Percentiles rank a stretch among this genome's conserved stretches.
Evolutionary conservation across 1,284 basidiomycete species (phyloP).

Genomic region (Flammula alnicola): DNA sequence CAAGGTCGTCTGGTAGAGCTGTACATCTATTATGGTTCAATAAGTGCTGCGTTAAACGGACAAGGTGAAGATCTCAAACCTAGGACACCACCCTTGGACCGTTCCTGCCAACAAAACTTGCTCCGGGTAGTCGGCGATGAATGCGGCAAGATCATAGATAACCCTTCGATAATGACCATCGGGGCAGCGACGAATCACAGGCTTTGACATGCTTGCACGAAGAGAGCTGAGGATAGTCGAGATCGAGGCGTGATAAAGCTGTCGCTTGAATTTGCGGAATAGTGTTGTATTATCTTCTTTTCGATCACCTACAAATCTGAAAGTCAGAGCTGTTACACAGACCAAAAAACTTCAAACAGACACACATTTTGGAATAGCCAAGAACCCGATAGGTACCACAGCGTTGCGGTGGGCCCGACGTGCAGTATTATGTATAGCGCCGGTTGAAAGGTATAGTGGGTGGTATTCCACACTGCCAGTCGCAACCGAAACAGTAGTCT

Average conservation of each 20-base stretch:
- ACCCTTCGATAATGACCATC: slow-evolving; percentile 34
- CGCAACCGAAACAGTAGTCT: too few relatives aligned
- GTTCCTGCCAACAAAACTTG: slow-evolving; percentile 35
- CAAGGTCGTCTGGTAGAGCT: slow-evolving; percentile 25
- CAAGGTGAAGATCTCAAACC: slow-evolving; percentile 30
- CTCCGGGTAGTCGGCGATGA: slow-evolving; percentile 43
- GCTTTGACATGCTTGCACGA: slow-evolving; percentile 24
- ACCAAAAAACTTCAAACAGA: too few relatives aligned
- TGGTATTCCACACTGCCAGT: too few relatives aligned
- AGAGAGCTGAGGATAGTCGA: slow-evolving; percentile 23
- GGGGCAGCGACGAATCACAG: slow-evolving; percentile 27
- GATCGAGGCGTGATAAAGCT: slow-evolving; percentile 33
- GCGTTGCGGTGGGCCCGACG: too few relatives aligned
- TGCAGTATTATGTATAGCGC: too few relatives aligned
- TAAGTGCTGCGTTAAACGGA: not conserved
- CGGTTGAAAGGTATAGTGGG: too few relatives aligned
- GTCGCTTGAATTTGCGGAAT: slow-evolving; percentile 29
- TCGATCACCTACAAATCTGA: too few relatives aligned
- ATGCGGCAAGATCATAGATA: slow-evolving; percentile 36
- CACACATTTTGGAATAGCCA: too few relatives aligned
- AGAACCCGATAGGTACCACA: too few relatives aligned
- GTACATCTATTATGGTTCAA: not conserved
- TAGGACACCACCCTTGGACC: slow-evolving; percentile 38
- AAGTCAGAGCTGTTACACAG: too few relatives aligned
- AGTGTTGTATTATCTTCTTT: slow-evolving; percentile 16